phyloP scores from a whole-genome alignment of 1,284 basidiomycete genomes.

The Sanghuangporus baumii region DNA sequence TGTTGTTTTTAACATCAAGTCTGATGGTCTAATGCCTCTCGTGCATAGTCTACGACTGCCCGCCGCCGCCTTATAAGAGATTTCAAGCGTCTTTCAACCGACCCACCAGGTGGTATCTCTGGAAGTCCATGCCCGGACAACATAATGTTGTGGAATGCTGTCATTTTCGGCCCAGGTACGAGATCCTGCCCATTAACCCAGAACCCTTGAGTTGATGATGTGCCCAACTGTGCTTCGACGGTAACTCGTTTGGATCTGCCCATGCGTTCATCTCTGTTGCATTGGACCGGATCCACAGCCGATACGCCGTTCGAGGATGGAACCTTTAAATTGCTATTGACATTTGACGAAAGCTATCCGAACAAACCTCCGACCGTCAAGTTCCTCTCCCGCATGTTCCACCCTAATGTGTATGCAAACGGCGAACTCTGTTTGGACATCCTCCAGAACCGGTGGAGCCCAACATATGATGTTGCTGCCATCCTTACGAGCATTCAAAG shows the following conservation, averaged over 20 bases:
- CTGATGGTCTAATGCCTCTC: neutral
- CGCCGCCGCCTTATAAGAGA: constrained; percentile 89
- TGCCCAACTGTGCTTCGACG: neutral
- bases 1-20: neutral
- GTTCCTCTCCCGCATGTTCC: constrained; percentile 97
- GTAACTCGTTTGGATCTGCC: constrained; percentile 17
- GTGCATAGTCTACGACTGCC: constrained; percentile 78
- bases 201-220: neutral
- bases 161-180: constrained; percentile 96
- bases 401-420: constrained; percentile 98
- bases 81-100: constrained; percentile 91
- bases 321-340: constrained; percentile 93
- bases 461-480: constrained; percentile 97
- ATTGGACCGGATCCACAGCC: constrained; percentile 41
- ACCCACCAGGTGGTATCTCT: constrained; percentile 93
- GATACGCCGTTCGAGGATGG: constrained; percentile 99
- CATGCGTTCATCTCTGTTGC: neutral
- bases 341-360: constrained; percentile 96
- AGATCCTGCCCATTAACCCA: constrained; percentile 17
- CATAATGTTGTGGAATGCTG: constrained; percentile 99
- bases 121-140: constrained; percentile 97
- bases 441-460: constrained; percentile 96
- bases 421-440: constrained; percentile 98
- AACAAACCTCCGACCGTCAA: constrained; percentile 98
- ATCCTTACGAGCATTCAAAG: constrained; percentile 96